These are phyloP conservation scores for Mucor racemosus DNA, from an alignment of 371 early-diverging fungal genomes.

Conservation along the genomic window DNA sequence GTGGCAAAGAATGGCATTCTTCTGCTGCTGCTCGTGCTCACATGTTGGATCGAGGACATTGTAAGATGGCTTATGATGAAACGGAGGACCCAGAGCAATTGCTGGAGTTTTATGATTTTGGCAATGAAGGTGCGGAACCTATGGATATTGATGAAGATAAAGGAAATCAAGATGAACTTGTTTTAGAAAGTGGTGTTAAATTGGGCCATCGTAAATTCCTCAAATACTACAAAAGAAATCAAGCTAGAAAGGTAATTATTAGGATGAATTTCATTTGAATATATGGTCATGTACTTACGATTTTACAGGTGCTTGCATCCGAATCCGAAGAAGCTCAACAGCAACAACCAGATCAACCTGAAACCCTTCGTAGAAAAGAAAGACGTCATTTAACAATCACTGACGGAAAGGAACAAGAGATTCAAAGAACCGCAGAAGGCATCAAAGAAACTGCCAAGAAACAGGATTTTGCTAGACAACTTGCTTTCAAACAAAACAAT, in stretches of 20 bases:
- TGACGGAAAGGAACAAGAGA: slow-evolving; percentile 14
- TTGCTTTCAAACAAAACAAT: slow-evolving; percentile 16
- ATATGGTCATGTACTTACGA: not conserved
- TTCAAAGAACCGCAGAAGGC: slow-evolving; percentile 16
- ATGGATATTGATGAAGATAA: not conserved
- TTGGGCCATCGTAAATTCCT: slow-evolving; percentile 82
- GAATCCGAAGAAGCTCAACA: slow-evolving; percentile 24
- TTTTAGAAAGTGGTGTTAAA: slow-evolving; percentile 79
- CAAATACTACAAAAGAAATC: slow-evolving; percentile 87
- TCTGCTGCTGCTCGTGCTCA: slow-evolving; percentile 92
- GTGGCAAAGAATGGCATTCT: slow-evolving; percentile 81
- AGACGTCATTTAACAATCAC: slow-evolving; percentile 23
- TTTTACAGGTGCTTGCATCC: not conserved
- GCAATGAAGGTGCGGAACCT: slow-evolving; percentile 1
- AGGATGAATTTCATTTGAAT: not conserved
- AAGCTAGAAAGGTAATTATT: slow-evolving; percentile 21
- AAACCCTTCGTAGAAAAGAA: slow-evolving; percentile 26
- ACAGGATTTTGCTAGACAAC: slow-evolving; percentile 9
- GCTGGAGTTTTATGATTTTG: slow-evolving; percentile 77
- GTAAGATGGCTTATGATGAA: slow-evolving; percentile 91
- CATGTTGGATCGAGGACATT: slow-evolving; percentile 96
- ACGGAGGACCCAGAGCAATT: slow-evolving; percentile 89
- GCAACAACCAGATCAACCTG: slow-evolving; percentile 25
- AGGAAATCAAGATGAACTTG: slow-evolving; percentile 69
- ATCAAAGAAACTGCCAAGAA: slow-evolving; percentile 2